Evolutionary conservation across 2,329 filamentous ascomycete species (phyloP).

Genomic region (Aspergillus carbonarius): DNA sequence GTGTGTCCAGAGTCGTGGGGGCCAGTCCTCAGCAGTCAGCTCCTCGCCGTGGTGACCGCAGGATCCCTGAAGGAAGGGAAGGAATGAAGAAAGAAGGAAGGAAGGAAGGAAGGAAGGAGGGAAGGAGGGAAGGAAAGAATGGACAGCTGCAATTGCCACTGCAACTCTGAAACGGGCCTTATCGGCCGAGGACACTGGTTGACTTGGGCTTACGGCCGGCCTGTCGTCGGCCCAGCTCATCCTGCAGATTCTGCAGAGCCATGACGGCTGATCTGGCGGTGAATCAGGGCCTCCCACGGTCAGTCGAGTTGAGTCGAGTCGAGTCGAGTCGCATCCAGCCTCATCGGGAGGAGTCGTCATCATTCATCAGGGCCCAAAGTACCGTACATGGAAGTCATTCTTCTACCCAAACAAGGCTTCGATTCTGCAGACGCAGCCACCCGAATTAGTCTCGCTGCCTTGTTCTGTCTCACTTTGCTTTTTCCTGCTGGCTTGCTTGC

Average conservation of each 20-base stretch:
- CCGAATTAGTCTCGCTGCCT: constrained; percentile 6
- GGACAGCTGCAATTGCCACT: not conserved
- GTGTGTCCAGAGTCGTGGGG: not conserved
- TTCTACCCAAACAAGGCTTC: not conserved
- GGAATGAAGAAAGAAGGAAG: too few species aligned
- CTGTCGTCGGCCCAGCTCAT: constrained; percentile 1
- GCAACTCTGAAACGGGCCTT: constrained; percentile 1
- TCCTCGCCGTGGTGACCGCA: not conserved
- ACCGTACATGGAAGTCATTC: not conserved
- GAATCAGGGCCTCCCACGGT: constrained; percentile 1
- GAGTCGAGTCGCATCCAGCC: not conserved
- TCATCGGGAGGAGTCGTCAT: not conserved
- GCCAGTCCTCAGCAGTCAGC: not conserved
- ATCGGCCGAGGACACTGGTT: not conserved
- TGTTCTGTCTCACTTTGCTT: not conserved
- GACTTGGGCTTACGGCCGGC: not conserved
- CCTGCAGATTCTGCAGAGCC: not conserved
- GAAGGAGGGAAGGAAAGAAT: too few species aligned
- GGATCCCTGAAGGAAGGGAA: not conserved
- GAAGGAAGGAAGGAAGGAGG: too few species aligned
- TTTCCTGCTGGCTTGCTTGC: not conserved
- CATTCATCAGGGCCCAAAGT: not conserved
- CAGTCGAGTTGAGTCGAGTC: not conserved
- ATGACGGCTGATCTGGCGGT: constrained; percentile 1
- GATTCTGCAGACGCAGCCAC: constrained; percentile 11